phyloP scores from a whole-genome alignment of 2,329 filamentous ascomycete genomes.

The Diaporthe destruens region DNA sequence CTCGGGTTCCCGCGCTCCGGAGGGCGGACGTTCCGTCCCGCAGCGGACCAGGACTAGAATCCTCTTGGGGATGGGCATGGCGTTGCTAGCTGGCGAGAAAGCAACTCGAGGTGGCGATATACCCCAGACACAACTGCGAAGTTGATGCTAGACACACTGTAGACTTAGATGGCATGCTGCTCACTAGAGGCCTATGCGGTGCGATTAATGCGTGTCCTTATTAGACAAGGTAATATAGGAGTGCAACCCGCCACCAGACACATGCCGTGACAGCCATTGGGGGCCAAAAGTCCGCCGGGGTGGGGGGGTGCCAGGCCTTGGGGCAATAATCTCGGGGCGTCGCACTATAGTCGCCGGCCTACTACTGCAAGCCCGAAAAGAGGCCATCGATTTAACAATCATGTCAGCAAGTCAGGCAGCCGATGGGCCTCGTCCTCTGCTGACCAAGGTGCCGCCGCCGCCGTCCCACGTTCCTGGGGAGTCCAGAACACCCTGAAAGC shows the following conservation, averaged over 20 bases:
- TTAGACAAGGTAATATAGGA: neutral
- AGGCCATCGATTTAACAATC: neutral
- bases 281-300: conserved; percentile 19
- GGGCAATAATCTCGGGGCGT: conserved; percentile 1
- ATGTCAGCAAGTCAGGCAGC: neutral
- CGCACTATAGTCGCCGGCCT: conserved; percentile 8
- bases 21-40: conserved; percentile 33
- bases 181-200: neutral
- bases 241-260: neutral
- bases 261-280: conserved; percentile 27
- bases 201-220: neutral
- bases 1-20: neutral
- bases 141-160: conserved; percentile 17
- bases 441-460: neutral
- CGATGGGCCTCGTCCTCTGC: neutral
- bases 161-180: neutral
- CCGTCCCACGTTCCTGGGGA: conserved; percentile 12
- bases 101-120: neutral
- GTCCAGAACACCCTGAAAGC: conserved; percentile 38
- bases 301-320: neutral
- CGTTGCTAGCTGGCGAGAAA: neutral
- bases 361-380: neutral
- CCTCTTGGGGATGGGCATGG: neutral
- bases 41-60: conserved; percentile 29
- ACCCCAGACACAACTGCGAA: neutral